These are phyloP conservation scores for Fusarium sulawesiense DNA, from an alignment of 2,329 filamentous ascomycete genomes.

Conservation along the genomic window DNA sequence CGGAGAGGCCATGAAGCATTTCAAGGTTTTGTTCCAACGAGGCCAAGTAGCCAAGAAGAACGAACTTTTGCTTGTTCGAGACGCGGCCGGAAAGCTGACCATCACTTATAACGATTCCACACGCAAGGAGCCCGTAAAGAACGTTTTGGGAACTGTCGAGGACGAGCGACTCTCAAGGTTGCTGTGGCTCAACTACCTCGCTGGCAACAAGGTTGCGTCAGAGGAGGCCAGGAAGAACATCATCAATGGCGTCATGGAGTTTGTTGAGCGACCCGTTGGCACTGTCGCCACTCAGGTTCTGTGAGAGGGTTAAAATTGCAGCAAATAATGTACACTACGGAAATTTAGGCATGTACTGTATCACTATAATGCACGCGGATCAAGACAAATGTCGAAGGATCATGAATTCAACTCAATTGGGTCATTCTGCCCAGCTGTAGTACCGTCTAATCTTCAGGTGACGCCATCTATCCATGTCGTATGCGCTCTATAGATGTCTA, in stretches of 20 bases:
- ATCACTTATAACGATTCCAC: slow-evolving; percentile 75
- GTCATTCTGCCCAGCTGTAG: slow-evolving; percentile 2
- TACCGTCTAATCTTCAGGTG: slow-evolving; percentile 9
- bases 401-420: slow-evolving; percentile 34
- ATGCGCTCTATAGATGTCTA: slow-evolving; percentile 23
- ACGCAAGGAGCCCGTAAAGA: slow-evolving; percentile 58
- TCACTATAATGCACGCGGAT: slow-evolving; percentile 35
- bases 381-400: slow-evolving; percentile 20
- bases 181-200: slow-evolving; percentile 91
- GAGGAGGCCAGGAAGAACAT: slow-evolving; percentile 84
- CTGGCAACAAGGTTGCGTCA: slow-evolving; percentile 86
- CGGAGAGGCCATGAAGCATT: slow-evolving; percentile 77
- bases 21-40: slow-evolving; percentile 84
- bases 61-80: slow-evolving; percentile 79
- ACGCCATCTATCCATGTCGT: slow-evolving; percentile 8
- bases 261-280: slow-evolving; percentile 88
- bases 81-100: slow-evolving; percentile 72
- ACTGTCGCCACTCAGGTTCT: slow-evolving; percentile 85
- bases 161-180: slow-evolving; percentile 85
- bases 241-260: slow-evolving; percentile 86
- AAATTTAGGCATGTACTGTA: slow-evolving; percentile 42
- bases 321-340: slow-evolving; percentile 38
- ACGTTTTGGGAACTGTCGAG: slow-evolving; percentile 74
- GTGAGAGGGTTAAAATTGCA: slow-evolving; percentile 35
- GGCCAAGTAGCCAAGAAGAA: slow-evolving; percentile 83